Base-by-base conservation (phyloP, 805 yeast genomes). In the Spencermartinsiella europaea region DNA sequence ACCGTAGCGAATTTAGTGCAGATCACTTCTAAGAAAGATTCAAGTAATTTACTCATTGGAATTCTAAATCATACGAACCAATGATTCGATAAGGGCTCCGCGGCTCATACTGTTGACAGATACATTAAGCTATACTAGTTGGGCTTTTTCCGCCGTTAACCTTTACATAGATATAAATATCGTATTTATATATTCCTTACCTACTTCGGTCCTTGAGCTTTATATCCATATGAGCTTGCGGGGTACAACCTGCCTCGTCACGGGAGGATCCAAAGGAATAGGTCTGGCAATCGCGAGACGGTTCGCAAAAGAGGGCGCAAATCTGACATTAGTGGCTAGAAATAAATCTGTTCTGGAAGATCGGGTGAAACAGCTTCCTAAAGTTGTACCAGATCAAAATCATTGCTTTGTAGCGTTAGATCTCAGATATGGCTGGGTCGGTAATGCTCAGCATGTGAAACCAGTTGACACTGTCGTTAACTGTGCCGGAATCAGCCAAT, bases 201-300 rank as follows among this genome's bases (percentile, higher is more conserved):
- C n/a, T n/a, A n/a, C n/a, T n/a, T n/a, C n/a, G n/a, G n/a, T n/a
- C n/a, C n/a, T n/a, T n/a, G n/a, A n/a, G n/a, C n/a, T n/a, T n/a
- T n/a, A n/a, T n/a, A n/a, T n/a, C n/a, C n/a, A n/a, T n/a, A 25
- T 25, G 14, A 27, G 5, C 41, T 38, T 54, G 19, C 28, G 15
- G 35, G 50, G 52, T 20, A 56, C 49, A 37, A 45, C 45, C 21
- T 50, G 53, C 14, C 47, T 58, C 17, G 34, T 83, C 1, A 82
- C 88, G 0, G 93, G 93, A 1, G 89, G 83, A 0, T 79, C 89
- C 0, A 65, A 74, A 38, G 91, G 93, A 0, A 66, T 84, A 12
- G 93, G 93, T 0, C 64, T 69, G 2, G 72, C 72, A 0, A 74
- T 85, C 15, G 82, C 88, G 0, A 52, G 59, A 28, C 60, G 56